Conservation (phyloP, 306 rosid genomes). For the Mimosa pudica region DNA sequence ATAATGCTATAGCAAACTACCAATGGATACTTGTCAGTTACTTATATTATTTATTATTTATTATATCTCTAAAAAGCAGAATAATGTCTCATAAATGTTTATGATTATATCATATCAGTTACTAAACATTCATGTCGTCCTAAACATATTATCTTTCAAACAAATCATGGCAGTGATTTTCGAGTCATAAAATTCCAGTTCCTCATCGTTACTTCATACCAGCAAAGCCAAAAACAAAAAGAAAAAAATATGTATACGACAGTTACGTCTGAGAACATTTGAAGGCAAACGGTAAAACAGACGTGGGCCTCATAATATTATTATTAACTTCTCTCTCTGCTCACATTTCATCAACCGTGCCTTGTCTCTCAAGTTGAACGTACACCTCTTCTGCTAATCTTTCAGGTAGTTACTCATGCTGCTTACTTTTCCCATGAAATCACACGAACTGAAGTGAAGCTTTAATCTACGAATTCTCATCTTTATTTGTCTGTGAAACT, state of each 20-base stretch:
- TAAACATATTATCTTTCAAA: not conserved
- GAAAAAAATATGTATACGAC: not conserved
- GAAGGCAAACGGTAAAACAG: constrained; percentile 12
- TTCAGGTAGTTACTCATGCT: not conserved
- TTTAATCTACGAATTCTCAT: not conserved
- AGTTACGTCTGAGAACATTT: not conserved
- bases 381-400: not conserved
- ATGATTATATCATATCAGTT: not conserved
- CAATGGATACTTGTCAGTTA: not conserved
- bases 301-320: not conserved
- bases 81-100: not conserved
- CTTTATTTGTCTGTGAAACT: not conserved
- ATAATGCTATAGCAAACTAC: not conserved
- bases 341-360: not conserved
- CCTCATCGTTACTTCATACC: not conserved
- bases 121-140: not conserved
- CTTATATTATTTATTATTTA: too few relatives aligned
- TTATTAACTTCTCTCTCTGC: not conserved
- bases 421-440: not conserved
- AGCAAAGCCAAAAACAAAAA: too few relatives aligned
- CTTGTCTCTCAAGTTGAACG: not conserved
- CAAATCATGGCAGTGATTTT: not conserved
- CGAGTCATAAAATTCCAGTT: not conserved
- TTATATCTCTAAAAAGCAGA: not conserved
- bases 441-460: not conserved